phyloP scores from a whole-genome alignment of 2,329 filamentous ascomycete genomes.

The Cordyceps cateniannulata region DNA sequence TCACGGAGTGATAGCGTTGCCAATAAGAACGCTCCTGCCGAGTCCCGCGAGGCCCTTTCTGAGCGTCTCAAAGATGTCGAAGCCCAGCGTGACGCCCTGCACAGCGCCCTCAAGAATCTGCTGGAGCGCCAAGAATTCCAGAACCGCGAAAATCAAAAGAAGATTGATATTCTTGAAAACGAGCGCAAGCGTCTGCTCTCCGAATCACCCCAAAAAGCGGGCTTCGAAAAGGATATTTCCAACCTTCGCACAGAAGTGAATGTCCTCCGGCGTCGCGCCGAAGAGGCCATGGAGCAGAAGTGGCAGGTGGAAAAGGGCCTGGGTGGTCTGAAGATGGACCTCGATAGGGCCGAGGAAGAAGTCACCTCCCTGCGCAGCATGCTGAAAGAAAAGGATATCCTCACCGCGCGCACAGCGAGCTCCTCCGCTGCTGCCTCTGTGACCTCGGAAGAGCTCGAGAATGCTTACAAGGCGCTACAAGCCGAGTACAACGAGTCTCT shows the following conservation, averaged over 20 bases:
- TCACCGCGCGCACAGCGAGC: slow-evolving; percentile 46
- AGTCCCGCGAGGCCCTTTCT: slow-evolving; percentile 62
- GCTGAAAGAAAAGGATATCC: slow-evolving; percentile 75
- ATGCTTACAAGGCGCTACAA: slow-evolving; percentile 69
- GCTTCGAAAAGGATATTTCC: slow-evolving; percentile 78
- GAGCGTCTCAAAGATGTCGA: slow-evolving; percentile 89
- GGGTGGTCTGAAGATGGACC: slow-evolving; percentile 85
- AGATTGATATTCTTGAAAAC: slow-evolving; percentile 65
- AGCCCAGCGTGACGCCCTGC: slow-evolving; percentile 85
- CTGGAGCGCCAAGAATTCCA: slow-evolving; percentile 82
- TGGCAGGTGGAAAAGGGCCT: slow-evolving; percentile 93
- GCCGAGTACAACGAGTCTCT: slow-evolving; percentile 62
- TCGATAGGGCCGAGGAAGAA: slow-evolving; percentile 91
- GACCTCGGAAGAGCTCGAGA: slow-evolving; percentile 65
- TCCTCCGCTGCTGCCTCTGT: slow-evolving; percentile 30
- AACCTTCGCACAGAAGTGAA: slow-evolving; percentile 79
- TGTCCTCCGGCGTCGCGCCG: slow-evolving; percentile 74
- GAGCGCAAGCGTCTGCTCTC: slow-evolving; percentile 71
- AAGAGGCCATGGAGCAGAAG: slow-evolving; percentile 92
- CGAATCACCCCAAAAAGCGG: slow-evolving; percentile 63
- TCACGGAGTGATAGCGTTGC: slow-evolving; percentile 49
- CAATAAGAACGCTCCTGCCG: slow-evolving; percentile 38
- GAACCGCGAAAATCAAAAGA: slow-evolving; percentile 76
- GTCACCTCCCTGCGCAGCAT: slow-evolving; percentile 74
- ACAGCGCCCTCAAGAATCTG: slow-evolving; percentile 77